Evolutionary conservation across 148 eudicot genomes (phyloP), one percentile per base, ranked within the genome.

Genomic region (Rhododendron henanense): DNA sequence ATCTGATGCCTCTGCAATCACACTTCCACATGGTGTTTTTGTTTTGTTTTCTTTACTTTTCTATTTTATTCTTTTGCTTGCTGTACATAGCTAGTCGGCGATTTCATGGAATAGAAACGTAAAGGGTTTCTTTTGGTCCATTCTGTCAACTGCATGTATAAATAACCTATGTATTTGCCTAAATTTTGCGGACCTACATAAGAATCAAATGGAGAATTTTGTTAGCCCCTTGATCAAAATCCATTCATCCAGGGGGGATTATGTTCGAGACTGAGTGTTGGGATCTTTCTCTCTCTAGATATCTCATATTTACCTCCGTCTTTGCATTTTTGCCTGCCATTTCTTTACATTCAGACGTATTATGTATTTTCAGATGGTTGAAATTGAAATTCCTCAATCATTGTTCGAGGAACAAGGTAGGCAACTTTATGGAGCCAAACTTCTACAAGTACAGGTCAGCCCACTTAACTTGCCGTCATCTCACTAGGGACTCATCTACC

Each of bases 331-430:
- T 33, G 19, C 21, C 76, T 31, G 21, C 41, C 41, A 25, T 67
- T 10, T 10, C 74, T 67, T 33, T 14, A 53, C 79, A 48, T 13
- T 59, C 10, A 13, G 37, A 69, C 44, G 10, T 71, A 28, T 74
- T 31, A 4, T 33, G 6, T 81, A 35, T 33, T 87, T 83, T 37
- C 92, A 97, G 99, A 92, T 95, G 99, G 88, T 97, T 87, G 92
- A 97, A 87, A 91, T 97, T 81, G 95, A 97, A 41, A 91, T 97
- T 87, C 99, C 99, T 76, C 93, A 79, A 88, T 93, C 99, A 84
- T 86, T 97, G 92, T 93, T 94, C 35, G 98, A 97, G 92, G 99
- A 97, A 86, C 96, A 95, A 92, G 99, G 98, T 10, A 93, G 99
- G 86, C 96, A 95, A 88, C 92, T 94, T 83, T 97, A 93, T 87